Evolutionary conservation across 2,329 filamentous ascomycete species (phyloP).

Genomic region (Ascochyta fabae): DNA sequence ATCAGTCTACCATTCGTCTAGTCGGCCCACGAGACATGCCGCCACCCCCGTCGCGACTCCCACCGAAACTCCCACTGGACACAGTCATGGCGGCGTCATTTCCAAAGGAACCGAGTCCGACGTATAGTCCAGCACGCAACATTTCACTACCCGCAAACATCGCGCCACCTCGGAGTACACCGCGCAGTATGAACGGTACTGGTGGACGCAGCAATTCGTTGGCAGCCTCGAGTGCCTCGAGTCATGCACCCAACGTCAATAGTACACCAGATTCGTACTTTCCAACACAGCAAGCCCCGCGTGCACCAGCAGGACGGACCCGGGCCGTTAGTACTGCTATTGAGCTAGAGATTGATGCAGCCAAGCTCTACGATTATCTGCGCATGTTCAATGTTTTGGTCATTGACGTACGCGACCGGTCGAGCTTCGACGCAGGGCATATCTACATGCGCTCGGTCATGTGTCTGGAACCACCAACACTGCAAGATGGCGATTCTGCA

Average conservation of each 20-base stretch:
- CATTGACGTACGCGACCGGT: constrained; percentile 82
- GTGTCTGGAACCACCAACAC: constrained; percentile 84
- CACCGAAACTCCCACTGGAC: constrained; percentile 57
- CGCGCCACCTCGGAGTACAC: constrained; percentile 68
- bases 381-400: constrained; percentile 72
- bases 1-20: constrained; percentile 40
- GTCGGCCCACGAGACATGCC: constrained; percentile 63
- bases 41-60: constrained; percentile 34
- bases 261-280: constrained; percentile 53
- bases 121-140: constrained; percentile 79
- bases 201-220: constrained; percentile 63
- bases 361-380: constrained; percentile 75
- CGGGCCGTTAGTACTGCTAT: constrained; percentile 59
- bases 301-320: constrained; percentile 32
- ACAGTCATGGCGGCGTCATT: constrained; percentile 62
- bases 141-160: constrained; percentile 70
- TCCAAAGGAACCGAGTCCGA: constrained; percentile 75
- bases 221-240: constrained; percentile 47
- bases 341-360: constrained; percentile 69
- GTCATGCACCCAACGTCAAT: constrained; percentile 46
- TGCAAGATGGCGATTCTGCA: constrained; percentile 71
- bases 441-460: constrained; percentile 84
- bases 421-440: constrained; percentile 86
- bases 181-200: constrained; percentile 66
- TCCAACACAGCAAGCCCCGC: constrained; percentile 33